These are phyloP conservation scores for Paramecium biaurelia DNA, from an alignment of 73 alveolate genomes.

Conservation along the genomic window DNA sequence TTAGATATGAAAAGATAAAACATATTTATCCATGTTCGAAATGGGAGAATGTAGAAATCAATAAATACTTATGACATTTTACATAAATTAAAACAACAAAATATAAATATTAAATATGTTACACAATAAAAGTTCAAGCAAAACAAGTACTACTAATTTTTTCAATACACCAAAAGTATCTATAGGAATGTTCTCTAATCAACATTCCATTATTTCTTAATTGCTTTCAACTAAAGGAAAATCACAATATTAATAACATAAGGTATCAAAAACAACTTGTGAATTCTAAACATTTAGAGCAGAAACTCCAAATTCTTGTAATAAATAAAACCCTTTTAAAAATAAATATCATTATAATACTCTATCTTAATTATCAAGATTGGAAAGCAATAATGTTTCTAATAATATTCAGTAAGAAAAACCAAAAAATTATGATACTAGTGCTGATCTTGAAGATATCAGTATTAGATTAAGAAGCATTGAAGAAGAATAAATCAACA, in stretches of 20 bases:
- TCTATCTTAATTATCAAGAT: background rate
- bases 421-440: background rate
- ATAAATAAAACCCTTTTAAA: background rate
- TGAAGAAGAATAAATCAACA: background rate
- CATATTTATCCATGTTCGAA: constrained; percentile 49
- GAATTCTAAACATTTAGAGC: background rate
- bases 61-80: constrained; percentile 9
- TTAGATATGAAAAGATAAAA: constrained; percentile 38
- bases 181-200: background rate
- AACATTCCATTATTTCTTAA: background rate
- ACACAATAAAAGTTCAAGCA: background rate
- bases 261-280: background rate
- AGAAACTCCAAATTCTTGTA: background rate
- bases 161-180: background rate
- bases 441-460: background rate
- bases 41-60: constrained; percentile 51
- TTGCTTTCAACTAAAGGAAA: background rate
- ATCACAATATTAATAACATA: background rate
- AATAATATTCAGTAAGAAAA: background rate
- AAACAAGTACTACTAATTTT: background rate
- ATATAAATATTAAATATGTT: background rate
- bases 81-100: background rate
- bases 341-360: background rate
- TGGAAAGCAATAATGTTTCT: background rate
- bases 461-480: background rate